Percentiles rank a stretch among this genome's conserved stretches.
These are phyloP conservation scores for Mesembryanthemum crystallinum DNA, from an alignment of 148 eudicot genomes.

Conservation along the genomic window DNA sequence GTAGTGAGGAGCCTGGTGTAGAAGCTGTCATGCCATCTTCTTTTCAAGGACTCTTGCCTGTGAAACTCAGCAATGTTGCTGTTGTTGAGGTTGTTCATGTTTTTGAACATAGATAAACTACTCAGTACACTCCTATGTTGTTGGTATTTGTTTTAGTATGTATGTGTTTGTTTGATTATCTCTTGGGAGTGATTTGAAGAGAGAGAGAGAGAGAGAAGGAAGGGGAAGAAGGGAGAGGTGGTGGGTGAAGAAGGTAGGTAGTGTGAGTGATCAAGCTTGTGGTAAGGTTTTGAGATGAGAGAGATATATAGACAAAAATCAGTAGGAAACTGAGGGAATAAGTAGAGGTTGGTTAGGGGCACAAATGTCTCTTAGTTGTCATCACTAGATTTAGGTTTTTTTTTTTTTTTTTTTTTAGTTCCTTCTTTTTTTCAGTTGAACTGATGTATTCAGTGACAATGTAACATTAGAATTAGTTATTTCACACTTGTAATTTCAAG, in stretches of 20 bases:
- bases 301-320: neutral
- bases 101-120: conserved; percentile 4
- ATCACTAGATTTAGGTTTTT: neutral
- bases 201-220: neutral
- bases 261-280: conserved; percentile 33
- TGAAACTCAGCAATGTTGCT: conserved; percentile 10
- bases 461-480: too few species aligned
- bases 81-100: neutral
- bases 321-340: neutral
- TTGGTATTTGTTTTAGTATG: too few species aligned
- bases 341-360: conserved; percentile 7
- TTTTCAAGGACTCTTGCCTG: conserved; percentile 30
- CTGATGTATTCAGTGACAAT: too few species aligned
- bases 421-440: too few species aligned
- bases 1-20: conserved; percentile 30
- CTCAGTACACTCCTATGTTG: neutral
- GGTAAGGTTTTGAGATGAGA: conserved; percentile 14
- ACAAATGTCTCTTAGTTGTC: neutral
- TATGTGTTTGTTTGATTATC: neutral
- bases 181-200: neutral
- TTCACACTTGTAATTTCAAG: too few species aligned
- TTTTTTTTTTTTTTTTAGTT: too few species aligned
- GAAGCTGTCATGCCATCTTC: conserved; percentile 41
- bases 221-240: neutral
- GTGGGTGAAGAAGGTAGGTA: conserved; percentile 35